Evolutionary conservation across 192 early-diverging fungal genomes (phyloP), one percentile per base, ranked within the genome.

Genomic region (Chytriomyces sp.): DNA sequence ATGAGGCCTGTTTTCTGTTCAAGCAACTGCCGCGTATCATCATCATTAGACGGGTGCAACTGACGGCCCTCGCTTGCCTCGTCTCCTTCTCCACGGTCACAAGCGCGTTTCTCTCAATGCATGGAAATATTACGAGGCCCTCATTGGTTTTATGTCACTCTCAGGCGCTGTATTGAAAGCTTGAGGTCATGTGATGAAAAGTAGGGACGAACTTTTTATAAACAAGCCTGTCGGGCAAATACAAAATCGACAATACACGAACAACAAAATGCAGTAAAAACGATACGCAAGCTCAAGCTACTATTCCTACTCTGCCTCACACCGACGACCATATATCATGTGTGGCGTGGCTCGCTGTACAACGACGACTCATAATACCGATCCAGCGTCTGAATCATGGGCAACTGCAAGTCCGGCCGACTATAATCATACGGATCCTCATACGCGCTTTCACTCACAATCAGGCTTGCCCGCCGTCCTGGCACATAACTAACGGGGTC

Each of bases 1-100:
- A 60, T 60, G 23, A 2, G 18, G 2, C 16, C 23, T n/a, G 18
- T 23, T 60, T n/a, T 60, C 23, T n/a, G 23, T 60, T 23, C 16
- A 60, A 18, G 57, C 57, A 60, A 23, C 23, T 60, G 23, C 16
- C 23, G 35, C 35, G 0, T n/a, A 2, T 60, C 16, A n/a, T n/a
- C 35, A 23, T 64, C 5, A 83, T 57, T 79, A 80, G 6, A 94
- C 61, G 5, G 94, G 92, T 5, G 95, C 94, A 83, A 94, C 94
- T 48, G 95, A 93, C 6, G 93, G 93, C 46, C 96, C 87, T 95
- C 67, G 94, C 96, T 77, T 93, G 92, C 28, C 91, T 92, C 0
- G 95, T 98, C 78, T 98, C 96, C 83, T 98, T 98, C 86, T 98
- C 97, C 61, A 98, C 95, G 1, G 95, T 94, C 0, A 92, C 97